Evolutionary conservation across 192 early-diverging fungal species (phyloP), one percentile per base, ranked within the genome.

Genomic region (Bifiguratus adelaidae): DNA sequence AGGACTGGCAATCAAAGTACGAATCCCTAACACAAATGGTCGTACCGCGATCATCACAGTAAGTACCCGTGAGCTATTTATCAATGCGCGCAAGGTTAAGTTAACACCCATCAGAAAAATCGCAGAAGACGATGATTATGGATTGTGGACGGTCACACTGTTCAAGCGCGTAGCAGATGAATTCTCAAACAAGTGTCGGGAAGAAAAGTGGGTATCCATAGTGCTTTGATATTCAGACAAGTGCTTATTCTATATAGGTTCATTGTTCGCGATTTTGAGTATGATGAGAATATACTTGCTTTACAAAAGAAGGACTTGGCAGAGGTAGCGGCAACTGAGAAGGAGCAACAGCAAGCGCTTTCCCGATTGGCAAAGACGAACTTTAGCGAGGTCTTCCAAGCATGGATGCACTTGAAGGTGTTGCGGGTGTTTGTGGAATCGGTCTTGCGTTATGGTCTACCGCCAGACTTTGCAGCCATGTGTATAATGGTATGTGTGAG

Each of bases 341-440:
- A 72, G 36, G 89, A 91, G 34, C 86, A 78, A 55, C 77, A 70
- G 68, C 70, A 29, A 5, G 49, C 83, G 15, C 68, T 97, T 23
- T 53, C 86, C 44, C 83, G 91, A 54, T 73, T 97, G 63, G 82
- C 85, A 50, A 86, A 83, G 71, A 88, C 90, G 22, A 92, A 92
- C 64, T 97, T 99, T 65, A 82, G 92, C 23, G 96, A 97, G 60
- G 81, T 88, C 0, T 91, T 92, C 53, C 59, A 83, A 5, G 85
- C 86, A 29, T 97, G 91, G 88, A 71, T 95, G 29, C 96, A 99
- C 55, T 60, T 96, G 48, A 99, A 97, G 70, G 86, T 85, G 1
- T 63, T 99, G 27, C 78, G 95, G 5, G 80, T 95, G 15, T 97
- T 91, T 74, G 92, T 99, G 18, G 96, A 99, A 60, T 93, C 88